Evolutionary conservation across 1,139 yeast species (phyloP), one percentile per base, ranked within the genome.

Genomic region (Geotrichum europaeum): DNA sequence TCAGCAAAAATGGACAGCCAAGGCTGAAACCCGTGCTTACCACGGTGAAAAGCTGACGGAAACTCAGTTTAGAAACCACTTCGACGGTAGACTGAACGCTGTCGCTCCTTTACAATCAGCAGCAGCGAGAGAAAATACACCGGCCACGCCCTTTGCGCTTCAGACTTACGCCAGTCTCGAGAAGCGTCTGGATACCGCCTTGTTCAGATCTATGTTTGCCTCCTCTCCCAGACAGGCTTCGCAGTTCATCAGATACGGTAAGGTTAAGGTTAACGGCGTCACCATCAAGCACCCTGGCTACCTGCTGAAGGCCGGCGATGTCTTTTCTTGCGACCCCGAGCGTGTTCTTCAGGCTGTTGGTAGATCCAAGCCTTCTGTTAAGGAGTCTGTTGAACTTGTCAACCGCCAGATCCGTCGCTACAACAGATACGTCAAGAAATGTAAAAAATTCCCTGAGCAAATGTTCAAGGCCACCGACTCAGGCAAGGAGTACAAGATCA

Each of bases 41-140:
- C 99, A 94, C 73, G 99, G 99, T 67, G 98, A 94, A 70, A 92
- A 88, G 72, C 76, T 94, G 62, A 87, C 95, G 0, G 99, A 94
- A 73, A 78, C 84, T 32, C 84, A 94, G 71, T 89, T 92, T 84
- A 84, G 87, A 71, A 78, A 84, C 34, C 74, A 83, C 58, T 91
- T 91, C 75, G 79, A 84, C 62, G 87, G 92, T 45, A 84, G 86
- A 62, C 78, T 90, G 66, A 86, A 88, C 63, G 88, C 96, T 45
- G 97, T 90, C 90, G 89, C 75, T 76, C 92, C 77, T 86, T 70
- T 74, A 53, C 72, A 70, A 62, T 65, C 69, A 22, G 64, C 67
- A 20, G 63, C 62, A 15, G 62, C 34, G n/a, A 62, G 65, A 12
- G 64, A 64, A 34, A 64, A 55, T 32, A 45, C 40, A 15, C 77